A percentile compares a stretch with the other conserved stretches of the same genome.
phyloP scores from a whole-genome alignment of 495 filamentous ascomycete genomes.

The Penicillium nucicola region DNA sequence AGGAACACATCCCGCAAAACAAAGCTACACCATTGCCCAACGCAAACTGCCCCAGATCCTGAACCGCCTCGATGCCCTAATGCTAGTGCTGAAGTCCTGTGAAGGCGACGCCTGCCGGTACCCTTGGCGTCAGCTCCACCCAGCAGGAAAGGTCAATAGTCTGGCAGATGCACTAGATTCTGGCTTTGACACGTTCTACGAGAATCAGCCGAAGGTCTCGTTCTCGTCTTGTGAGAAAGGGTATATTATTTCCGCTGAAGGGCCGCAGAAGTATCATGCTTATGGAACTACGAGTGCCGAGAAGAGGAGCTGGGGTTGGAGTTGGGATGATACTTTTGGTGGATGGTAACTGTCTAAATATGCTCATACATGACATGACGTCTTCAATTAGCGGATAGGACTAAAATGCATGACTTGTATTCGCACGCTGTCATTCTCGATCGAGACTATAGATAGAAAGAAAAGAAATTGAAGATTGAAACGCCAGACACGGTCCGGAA shows the following conservation, averaged over 20 bases:
- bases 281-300: constrained; percentile 10
- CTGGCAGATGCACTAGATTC: constrained; percentile 40
- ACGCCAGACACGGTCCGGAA: constrained; percentile 1
- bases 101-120: constrained; percentile 45
- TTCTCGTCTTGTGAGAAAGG: constrained; percentile 57
- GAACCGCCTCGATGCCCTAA: constrained; percentile 52
- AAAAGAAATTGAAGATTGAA: no score
- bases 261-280: constrained; percentile 43
- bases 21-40: constrained; percentile 20
- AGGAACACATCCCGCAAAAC: constrained; percentile 12
- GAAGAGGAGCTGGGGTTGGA: constrained; percentile 13
- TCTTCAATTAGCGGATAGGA: background rate
- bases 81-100: constrained; percentile 62
- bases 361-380: background rate
- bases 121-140: constrained; percentile 57
- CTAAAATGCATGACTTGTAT: background rate
- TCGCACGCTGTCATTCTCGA: no score
- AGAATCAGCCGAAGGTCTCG: constrained; percentile 46
- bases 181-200: constrained; percentile 57
- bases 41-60: constrained; percentile 36
- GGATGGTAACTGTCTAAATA: background rate
- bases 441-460: background rate
- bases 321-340: constrained; percentile 11
- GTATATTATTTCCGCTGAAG: constrained; percentile 58
- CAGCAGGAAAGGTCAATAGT: constrained; percentile 37